Conservation (phyloP, 305 asterid genomes). For the Fraxinus greggii region DNA sequence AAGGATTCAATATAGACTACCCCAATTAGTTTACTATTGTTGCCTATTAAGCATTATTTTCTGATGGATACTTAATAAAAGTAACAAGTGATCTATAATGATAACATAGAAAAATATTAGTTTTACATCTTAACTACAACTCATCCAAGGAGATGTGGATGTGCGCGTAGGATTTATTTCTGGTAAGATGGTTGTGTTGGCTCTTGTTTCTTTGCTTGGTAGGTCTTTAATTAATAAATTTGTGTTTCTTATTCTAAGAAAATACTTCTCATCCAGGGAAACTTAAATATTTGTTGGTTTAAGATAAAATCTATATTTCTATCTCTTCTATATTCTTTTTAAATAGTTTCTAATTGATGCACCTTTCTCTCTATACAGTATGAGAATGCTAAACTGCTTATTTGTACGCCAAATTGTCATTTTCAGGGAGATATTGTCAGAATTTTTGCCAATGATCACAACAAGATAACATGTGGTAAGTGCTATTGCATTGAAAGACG, state of each 20-base stretch:
- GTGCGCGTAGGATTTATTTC: neutral
- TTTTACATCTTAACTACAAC: conserved; percentile 1
- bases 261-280: neutral
- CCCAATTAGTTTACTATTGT: conserved; percentile 1
- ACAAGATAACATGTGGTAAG: conserved; percentile 97
- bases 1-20: neutral
- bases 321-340: neutral
- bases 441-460: conserved; percentile 86
- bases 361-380: neutral
- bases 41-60: conserved; percentile 21
- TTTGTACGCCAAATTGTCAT: conserved; percentile 26
- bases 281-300: conserved; percentile 7
- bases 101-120: conserved; percentile 9
- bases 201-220: neutral
- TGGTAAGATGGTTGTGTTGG: neutral
- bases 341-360: conserved; percentile 15
- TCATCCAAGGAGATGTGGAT: neutral
- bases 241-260: neutral
- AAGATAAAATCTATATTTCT: neutral
- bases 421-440: conserved; percentile 93
- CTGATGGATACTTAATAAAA: conserved; percentile 7
- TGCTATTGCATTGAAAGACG: conserved; percentile 19
- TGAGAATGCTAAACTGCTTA: conserved; percentile 20
- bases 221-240: neutral
- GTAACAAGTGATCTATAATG: conserved; percentile 8